Evolutionary conservation across 208 protist genomes (phyloP).

Genomic region (Leishmania amazonensis): DNA sequence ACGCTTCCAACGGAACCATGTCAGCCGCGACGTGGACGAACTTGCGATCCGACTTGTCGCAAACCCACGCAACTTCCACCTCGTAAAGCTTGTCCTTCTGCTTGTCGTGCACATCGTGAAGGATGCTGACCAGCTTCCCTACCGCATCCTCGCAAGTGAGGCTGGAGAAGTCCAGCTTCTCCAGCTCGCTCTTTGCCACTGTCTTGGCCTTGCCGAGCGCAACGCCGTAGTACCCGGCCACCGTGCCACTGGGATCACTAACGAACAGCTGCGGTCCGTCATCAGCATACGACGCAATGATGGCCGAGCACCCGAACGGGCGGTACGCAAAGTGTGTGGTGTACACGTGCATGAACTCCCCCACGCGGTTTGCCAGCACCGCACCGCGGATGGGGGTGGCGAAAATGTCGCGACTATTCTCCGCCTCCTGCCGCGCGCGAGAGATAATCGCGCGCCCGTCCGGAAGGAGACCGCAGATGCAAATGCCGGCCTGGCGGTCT

Average conservation of each 20-base stretch:
- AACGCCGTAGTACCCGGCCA: constrained; percentile 95
- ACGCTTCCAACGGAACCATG: constrained; percentile 56
- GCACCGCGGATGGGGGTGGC: constrained; percentile 91
- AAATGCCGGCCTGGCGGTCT: constrained; percentile 93
- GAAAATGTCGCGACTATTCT: constrained; percentile 94
- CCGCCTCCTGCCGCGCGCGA: constrained; percentile 92
- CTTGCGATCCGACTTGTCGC: constrained; percentile 84
- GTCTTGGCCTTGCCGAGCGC: constrained; percentile 98
- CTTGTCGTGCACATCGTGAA: constrained; percentile 82
- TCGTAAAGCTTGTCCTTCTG: constrained; percentile 97
- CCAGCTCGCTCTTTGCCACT: constrained; percentile 98
- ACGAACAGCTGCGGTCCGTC: constrained; percentile 96
- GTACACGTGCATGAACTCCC: constrained; percentile 95
- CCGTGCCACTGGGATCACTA: constrained; percentile 96
- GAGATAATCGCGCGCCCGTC: constrained; percentile 96
- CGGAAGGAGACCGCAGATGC: constrained; percentile 95
- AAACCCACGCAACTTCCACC: constrained; percentile 98
- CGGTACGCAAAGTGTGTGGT: constrained; percentile 95
- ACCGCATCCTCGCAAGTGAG: constrained; percentile 96
- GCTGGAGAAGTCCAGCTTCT: constrained; percentile 96
- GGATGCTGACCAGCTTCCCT: constrained; percentile 94
- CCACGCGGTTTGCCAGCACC: constrained; percentile 90
- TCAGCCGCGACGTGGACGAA: constrained; percentile 72
- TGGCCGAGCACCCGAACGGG: constrained; percentile 96
- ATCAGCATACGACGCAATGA: constrained; percentile 95